Conservation (phyloP, 129 eudicot species). For the Centaurea solstitialis region DNA sequence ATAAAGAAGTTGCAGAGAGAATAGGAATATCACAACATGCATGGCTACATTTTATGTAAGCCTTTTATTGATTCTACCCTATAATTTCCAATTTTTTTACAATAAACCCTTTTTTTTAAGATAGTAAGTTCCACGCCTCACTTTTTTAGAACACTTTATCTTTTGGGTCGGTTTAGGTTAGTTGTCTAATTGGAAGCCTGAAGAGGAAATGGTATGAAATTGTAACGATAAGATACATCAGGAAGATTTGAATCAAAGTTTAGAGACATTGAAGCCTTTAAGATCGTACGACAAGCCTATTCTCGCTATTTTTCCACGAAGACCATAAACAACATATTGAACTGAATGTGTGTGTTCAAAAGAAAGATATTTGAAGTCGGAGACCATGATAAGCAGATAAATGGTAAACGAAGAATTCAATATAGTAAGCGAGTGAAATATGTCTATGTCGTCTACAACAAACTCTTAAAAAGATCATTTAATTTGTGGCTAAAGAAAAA, state of each 20-base stretch:
- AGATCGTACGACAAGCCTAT: not conserved
- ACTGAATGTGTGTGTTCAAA: not conserved
- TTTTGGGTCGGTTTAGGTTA: not conserved
- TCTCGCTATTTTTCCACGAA: not conserved
- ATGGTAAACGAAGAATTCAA: not conserved
- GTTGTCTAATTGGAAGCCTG: not conserved
- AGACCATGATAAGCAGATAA: not conserved
- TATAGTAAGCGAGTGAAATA: not conserved
- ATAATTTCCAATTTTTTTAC: not conserved
- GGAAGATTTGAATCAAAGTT: not conserved
- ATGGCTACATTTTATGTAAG: conserved; percentile 18
- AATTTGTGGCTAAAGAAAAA: not conserved
- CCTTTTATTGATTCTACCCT: not conserved
- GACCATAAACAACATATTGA: not conserved
- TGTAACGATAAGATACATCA: not conserved
- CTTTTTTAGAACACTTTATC: not conserved
- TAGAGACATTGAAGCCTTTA: not conserved
- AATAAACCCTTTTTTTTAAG: not conserved
- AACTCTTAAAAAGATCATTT: not conserved
- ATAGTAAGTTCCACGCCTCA: not conserved
- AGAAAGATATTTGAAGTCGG: not conserved
- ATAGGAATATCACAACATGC: conserved; percentile 53
- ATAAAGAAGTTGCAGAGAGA: conserved; percentile 49
- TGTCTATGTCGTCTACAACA: not conserved
- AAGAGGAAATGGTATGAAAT: not conserved